Percentiles rank a stretch among this genome's conserved stretches.
phyloP scores from a whole-genome alignment of 352 stramenopile species.

The Thraustotheca clavata region DNA sequence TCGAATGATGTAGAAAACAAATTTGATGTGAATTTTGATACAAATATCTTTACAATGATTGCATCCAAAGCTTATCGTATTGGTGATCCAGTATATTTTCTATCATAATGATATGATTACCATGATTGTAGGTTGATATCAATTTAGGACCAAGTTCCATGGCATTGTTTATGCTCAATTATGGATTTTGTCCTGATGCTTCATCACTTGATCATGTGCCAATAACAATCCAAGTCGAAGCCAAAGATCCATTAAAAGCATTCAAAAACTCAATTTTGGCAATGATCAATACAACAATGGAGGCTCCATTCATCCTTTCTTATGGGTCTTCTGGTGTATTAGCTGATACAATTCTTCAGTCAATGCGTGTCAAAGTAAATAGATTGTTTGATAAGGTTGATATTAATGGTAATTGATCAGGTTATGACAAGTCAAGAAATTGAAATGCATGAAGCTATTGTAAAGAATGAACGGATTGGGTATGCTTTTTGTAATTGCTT shows the following conservation, averaged over 20 bases:
- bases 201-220: not conserved
- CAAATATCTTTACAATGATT: not conserved
- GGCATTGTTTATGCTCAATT: conserved; percentile 21
- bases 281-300: conserved; percentile 20
- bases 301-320: not conserved
- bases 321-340: not conserved
- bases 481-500: too few relatives aligned
- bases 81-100: not conserved
- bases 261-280: conserved; percentile 19
- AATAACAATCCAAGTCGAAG: conserved; percentile 10
- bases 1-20: not conserved
- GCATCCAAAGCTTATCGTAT: not conserved
- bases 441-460: not conserved
- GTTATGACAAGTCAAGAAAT: conserved; percentile 1
- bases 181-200: conserved; percentile 2
- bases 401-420: not conserved
- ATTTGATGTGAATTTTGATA: not conserved
- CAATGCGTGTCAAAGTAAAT: conserved; percentile 16
- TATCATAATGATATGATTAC: not conserved
- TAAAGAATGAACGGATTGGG: not conserved
- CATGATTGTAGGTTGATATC: conserved; percentile 3
- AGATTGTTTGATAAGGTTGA: not conserved
- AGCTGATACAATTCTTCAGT: not conserved
- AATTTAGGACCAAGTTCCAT: conserved; percentile 12
- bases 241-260: not conserved